Percentiles rank a stretch among this genome's conserved stretches.
phyloP scores from a whole-genome alignment of 768 basidiomycete species.

The Lentinula sp. region DNA sequence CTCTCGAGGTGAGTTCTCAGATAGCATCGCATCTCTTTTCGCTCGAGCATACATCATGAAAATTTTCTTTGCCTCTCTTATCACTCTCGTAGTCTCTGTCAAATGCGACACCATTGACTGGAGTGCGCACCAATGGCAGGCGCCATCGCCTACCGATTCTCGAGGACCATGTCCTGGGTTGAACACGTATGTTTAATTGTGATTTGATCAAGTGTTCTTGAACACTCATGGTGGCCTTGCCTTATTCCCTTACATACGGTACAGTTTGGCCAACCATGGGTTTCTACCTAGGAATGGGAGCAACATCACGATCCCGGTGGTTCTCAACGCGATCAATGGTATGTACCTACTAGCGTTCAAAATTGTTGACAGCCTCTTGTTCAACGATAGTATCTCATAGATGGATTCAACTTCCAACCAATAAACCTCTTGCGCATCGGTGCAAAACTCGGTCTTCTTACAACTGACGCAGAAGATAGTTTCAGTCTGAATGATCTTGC shows the following conservation, averaged over 20 bases:
- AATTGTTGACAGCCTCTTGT: neutral
- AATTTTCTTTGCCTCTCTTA: neutral
- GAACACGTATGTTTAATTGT: conserved; percentile 1
- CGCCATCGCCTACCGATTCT: neutral
- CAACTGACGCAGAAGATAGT: conserved; percentile 11
- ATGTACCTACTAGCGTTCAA: neutral
- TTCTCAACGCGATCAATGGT: conserved; percentile 4
- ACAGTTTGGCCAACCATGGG: conserved; percentile 8
- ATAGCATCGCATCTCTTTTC: too few species aligned
- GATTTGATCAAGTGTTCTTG: too few species aligned
- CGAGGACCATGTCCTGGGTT: conserved; percentile 7
- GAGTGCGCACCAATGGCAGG: neutral
- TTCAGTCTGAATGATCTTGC: conserved; percentile 13
- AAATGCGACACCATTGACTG: neutral
- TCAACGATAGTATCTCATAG: neutral
- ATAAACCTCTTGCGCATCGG: neutral
- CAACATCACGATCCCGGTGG: conserved; percentile 2
- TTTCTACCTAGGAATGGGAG: conserved; percentile 8
- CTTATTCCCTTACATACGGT: neutral
- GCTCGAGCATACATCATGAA: neutral
- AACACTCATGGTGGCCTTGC: too few species aligned
- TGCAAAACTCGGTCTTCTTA: conserved; percentile 11
- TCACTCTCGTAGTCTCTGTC: neutral
- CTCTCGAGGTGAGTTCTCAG: too few species aligned
- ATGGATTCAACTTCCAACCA: neutral